Percentiles rank a stretch among this genome's conserved stretches.
Evolutionary conservation across 2,329 filamentous ascomycete species (phyloP).

Genomic region (Colletotrichum lindemuthianum): DNA sequence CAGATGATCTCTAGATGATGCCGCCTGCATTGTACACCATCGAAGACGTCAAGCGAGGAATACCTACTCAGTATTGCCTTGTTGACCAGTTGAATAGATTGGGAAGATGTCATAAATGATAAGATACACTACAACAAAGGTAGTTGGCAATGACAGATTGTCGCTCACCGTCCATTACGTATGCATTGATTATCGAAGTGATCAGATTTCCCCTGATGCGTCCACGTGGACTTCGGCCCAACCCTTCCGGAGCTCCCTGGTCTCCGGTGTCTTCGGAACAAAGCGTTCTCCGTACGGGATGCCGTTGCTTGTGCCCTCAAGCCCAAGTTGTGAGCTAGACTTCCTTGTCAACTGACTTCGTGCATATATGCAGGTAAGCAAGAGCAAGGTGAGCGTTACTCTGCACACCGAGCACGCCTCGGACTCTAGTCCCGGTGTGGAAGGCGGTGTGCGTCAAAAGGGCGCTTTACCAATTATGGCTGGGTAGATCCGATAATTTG

Average conservation of each 20-base stretch:
- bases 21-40: no score
- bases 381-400: background rate
- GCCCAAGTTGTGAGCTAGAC: constrained; percentile 2
- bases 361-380: background rate
- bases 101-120: no score
- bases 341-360: constrained; percentile 20
- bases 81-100: no score
- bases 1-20: no score
- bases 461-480: constrained; percentile 11
- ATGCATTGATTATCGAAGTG: no score
- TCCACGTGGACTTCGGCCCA: background rate
- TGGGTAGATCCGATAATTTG: constrained; percentile 31
- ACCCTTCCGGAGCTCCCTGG: background rate
- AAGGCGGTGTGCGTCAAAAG: constrained; percentile 1
- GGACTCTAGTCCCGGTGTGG: background rate
- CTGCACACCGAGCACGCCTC: constrained; percentile 1
- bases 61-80: no score
- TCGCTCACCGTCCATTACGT: no score
- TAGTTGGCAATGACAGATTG: no score
- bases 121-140: background rate
- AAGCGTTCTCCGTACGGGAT: constrained; percentile 5
- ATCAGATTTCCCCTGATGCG: no score
- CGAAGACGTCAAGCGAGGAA: no score
- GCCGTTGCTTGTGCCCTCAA: background rate
- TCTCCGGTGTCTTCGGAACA: constrained; percentile 7